A percentile compares a stretch with the other conserved stretches of the same genome.
Evolutionary conservation across 2,329 filamentous ascomycete species (phyloP).

Genomic region (Ophiocordyceps camponoti-saundersi): DNA sequence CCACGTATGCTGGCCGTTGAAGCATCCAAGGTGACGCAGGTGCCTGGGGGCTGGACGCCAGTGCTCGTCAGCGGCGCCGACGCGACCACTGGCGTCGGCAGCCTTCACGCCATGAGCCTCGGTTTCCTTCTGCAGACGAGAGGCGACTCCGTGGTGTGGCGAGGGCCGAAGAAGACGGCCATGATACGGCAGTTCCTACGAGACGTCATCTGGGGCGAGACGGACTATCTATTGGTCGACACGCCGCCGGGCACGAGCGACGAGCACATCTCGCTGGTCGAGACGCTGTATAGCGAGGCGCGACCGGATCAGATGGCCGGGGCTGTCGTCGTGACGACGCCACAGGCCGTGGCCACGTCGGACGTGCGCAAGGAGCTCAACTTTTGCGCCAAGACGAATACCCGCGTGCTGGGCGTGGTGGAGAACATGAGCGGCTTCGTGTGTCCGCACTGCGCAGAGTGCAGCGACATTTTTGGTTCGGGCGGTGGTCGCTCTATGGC

Average conservation of each 20-base stretch:
- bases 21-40: constrained; percentile 74
- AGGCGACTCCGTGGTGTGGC: constrained; percentile 90
- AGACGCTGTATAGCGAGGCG: constrained; percentile 56
- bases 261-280: constrained; percentile 89
- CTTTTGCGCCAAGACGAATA: constrained; percentile 72
- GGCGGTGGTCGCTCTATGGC: constrained; percentile 87
- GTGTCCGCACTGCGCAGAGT: constrained; percentile 66
- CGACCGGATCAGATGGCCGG: constrained; percentile 56
- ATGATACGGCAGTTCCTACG: constrained; percentile 96
- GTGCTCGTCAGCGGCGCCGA: constrained; percentile 61
- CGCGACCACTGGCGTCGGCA: constrained; percentile 33
- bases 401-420: constrained; percentile 70
- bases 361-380: constrained; percentile 93
- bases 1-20: constrained; percentile 89
- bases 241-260: constrained; percentile 93
- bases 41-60: constrained; percentile 81
- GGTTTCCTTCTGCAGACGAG: constrained; percentile 74
- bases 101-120: constrained; percentile 74
- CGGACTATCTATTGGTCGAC: constrained; percentile 90
- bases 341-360: constrained; percentile 81
- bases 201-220: constrained; percentile 72
- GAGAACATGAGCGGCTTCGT: constrained; percentile 95
- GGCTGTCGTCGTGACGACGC: constrained; percentile 89
- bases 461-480: constrained; percentile 83
- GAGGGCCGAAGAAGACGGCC: constrained; percentile 94